These are phyloP conservation scores for Phoma sp. DNA, from an alignment of 2,329 filamentous ascomycete species.

Conservation along the genomic window DNA sequence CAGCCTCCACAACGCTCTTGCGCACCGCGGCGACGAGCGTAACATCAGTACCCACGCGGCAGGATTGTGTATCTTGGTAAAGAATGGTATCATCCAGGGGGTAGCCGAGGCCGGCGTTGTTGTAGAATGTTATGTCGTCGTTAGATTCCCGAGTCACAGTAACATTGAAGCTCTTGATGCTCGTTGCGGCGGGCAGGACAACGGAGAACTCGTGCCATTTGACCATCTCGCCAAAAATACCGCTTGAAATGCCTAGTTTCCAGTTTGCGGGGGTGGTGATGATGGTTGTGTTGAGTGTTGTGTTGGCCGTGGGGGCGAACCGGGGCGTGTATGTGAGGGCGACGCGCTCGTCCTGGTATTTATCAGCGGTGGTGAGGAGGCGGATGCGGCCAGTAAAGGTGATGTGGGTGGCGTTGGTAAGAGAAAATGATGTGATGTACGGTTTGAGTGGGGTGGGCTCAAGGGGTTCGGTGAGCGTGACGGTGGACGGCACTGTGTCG, in stretches of 20 bases:
- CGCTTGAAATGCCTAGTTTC: background rate
- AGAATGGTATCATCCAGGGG: conserved; percentile 6
- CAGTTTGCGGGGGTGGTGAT: background rate
- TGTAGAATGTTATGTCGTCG: conserved; percentile 1
- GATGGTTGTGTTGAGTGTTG: conserved; percentile 10
- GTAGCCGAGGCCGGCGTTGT: conserved; percentile 12
- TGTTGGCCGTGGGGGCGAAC: background rate
- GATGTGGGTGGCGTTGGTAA: conserved; percentile 19
- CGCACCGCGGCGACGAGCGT: conserved; percentile 13
- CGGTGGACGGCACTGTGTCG: conserved; percentile 28
- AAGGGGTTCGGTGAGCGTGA: conserved; percentile 28
- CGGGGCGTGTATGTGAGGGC: conserved; percentile 8
- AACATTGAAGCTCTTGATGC: conserved; percentile 9
- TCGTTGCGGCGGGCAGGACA: background rate
- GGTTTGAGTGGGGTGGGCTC: conserved; percentile 26
- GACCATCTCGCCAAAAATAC: conserved; percentile 12
- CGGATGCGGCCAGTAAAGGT: conserved; percentile 27
- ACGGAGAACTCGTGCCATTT: conserved; percentile 17
- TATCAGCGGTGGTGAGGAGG: conserved; percentile 16
- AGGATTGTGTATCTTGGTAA: conserved; percentile 10
- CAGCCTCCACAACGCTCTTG: conserved; percentile 4
- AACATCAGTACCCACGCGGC: background rate
- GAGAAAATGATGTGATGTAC: conserved; percentile 22
- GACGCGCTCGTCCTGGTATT: conserved; percentile 6
- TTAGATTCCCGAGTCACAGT: conserved; percentile 8